phyloP scores from a whole-genome alignment of 2,329 filamentous ascomycete species.

The Penicillium sp. region DNA sequence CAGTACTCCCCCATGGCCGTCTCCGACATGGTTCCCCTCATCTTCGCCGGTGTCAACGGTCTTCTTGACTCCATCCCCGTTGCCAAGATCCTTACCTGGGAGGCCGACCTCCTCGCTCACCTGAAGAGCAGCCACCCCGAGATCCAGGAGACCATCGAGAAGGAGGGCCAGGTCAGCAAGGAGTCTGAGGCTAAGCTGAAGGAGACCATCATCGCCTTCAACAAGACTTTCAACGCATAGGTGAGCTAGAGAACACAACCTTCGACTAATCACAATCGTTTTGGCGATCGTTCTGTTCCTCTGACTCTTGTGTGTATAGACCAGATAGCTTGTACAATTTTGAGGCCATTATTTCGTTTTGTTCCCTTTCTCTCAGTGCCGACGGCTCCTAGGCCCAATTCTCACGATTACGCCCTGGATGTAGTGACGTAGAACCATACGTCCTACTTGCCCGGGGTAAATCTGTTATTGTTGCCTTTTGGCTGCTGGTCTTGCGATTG shows the following conservation, averaged over 20 bases:
- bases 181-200: slow-evolving; percentile 63
- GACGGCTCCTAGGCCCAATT: slow-evolving; percentile 1
- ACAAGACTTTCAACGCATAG: slow-evolving; percentile 74
- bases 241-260: slow-evolving; percentile 35
- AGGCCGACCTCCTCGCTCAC: slow-evolving; percentile 88
- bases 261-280: slow-evolving; percentile 23
- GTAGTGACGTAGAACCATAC: slow-evolving; percentile 27
- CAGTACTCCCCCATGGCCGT: slow-evolving; percentile 98
- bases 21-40: slow-evolving; percentile 99
- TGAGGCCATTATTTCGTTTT: slow-evolving; percentile 42
- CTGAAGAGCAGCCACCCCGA: slow-evolving; percentile 86
- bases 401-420: slow-evolving; percentile 21
- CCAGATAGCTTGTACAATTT: slow-evolving; percentile 46
- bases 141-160: slow-evolving; percentile 79
- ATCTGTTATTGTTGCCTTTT: slow-evolving; percentile 7
- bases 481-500: not conserved
- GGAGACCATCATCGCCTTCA: slow-evolving; percentile 73
- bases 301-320: slow-evolving; percentile 43
- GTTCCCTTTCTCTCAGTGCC: slow-evolving; percentile 20
- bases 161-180: slow-evolving; percentile 95
- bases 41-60: slow-evolving; percentile 99
- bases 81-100: slow-evolving; percentile 86
- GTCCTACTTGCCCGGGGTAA: slow-evolving; percentile 22
- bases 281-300: slow-evolving; percentile 37
- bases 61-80: slow-evolving; percentile 85